Percentiles rank a stretch among this genome's conserved stretches.
Conservation (phyloP, 257 asterid genomes). For the Solanum boliviense region DNA sequence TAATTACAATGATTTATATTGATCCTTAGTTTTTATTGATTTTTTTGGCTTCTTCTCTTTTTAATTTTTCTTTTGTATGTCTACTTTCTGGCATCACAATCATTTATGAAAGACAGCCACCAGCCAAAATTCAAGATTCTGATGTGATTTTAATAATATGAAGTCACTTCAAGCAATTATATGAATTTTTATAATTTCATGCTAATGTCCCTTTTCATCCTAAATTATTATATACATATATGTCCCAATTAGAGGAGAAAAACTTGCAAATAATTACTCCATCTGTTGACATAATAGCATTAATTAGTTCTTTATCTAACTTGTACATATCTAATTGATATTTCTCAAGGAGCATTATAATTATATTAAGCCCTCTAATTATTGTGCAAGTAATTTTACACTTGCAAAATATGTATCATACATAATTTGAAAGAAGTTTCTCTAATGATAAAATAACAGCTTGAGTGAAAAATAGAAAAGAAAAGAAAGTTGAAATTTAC, state of each 20-base stretch:
- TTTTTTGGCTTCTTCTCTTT: not conserved
- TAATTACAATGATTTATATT: not conserved
- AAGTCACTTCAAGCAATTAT: not conserved
- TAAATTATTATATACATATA: not conserved
- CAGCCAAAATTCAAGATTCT: slow-evolving; percentile 33
- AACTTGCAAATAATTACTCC: not conserved
- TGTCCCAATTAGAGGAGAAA: not conserved
- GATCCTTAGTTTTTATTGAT: not conserved
- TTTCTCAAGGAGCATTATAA: not conserved
- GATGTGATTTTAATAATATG: not conserved
- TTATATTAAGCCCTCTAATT: not conserved
- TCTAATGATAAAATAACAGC: not conserved
- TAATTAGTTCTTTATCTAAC: not conserved
- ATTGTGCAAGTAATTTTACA: not conserved
- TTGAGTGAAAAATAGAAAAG: not conserved
- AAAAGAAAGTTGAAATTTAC: not conserved
- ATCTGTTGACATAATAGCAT: not conserved
- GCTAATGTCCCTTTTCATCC: not conserved
- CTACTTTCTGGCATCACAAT: not conserved
- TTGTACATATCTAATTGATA: not conserved
- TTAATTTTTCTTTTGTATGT: not conserved
- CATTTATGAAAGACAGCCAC: slow-evolving; percentile 32
- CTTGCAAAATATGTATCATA: not conserved
- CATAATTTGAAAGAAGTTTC: not conserved
- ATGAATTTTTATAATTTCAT: not conserved